These are phyloP conservation scores for Saccharomycopsis amapae DNA, from an alignment of 805 yeast genomes.

Conservation along the genomic window DNA sequence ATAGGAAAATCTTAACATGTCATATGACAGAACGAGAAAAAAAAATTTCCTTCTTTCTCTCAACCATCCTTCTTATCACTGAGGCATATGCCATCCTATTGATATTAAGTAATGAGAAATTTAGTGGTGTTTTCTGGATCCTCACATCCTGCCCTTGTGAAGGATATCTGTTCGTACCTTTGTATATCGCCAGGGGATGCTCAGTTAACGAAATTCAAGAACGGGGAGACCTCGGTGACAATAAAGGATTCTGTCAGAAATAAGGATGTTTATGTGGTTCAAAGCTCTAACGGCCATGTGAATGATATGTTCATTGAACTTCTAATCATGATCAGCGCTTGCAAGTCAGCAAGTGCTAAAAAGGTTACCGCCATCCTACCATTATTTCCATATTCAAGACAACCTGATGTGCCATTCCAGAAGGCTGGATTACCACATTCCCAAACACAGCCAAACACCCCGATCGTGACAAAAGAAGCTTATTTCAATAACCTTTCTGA, in stretches of 20 bases:
- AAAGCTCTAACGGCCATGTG: constrained; percentile 79
- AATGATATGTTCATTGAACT: constrained; percentile 83
- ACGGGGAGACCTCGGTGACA: constrained; percentile 90
- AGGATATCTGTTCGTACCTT: constrained; percentile 66
- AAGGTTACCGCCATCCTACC: constrained; percentile 90
- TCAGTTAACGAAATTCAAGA: constrained; percentile 59
- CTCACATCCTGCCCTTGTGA: constrained; percentile 75
- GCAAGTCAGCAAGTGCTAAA: constrained; percentile 84
- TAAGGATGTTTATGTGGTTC: constrained; percentile 89
- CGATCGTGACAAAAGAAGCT: constrained; percentile 2
- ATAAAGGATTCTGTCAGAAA: constrained; percentile 87
- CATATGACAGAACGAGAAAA: too few species aligned
- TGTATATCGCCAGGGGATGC: constrained; percentile 69
- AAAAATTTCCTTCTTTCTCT: too few species aligned
- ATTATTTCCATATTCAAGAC: constrained; percentile 90
- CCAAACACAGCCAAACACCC: background rate
- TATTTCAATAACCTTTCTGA: background rate
- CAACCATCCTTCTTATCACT: background rate
- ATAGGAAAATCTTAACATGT: too few species aligned
- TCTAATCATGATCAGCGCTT: constrained; percentile 79
- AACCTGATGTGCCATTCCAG: constrained; percentile 84
- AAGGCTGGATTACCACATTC: constrained; percentile 21
- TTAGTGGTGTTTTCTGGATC: constrained; percentile 86
- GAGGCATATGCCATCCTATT: too few species aligned
- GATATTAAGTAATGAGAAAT: constrained; percentile 51